Evolutionary conservation across 306 rosid genomes (phyloP), one percentile per base, ranked within the genome.

Genomic region (Dryas alaskensis): DNA sequence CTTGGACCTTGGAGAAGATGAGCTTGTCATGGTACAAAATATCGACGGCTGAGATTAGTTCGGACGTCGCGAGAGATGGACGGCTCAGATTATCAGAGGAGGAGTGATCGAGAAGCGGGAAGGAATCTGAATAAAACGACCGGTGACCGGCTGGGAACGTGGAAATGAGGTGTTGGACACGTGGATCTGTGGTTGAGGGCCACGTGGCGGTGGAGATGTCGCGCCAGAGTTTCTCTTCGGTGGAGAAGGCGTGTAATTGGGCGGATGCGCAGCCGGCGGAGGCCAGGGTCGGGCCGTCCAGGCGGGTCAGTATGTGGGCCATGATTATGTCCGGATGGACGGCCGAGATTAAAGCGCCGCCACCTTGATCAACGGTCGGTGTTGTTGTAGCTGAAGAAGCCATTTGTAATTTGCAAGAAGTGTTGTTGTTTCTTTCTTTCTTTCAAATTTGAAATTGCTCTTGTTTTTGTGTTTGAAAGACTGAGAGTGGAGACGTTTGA

Each of bases 31-130:
- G 48, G 83, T 88, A 88, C 62, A 60, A 81, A 10, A 94, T 46
- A 75, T 94, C 97, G 0, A 92, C 93, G 73, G 97, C 97, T 0
- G 96, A 91, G 81, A 94, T 62, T 1, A 83, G 50, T 39, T 81
- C 89, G 37, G 37, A 31, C 5, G 62, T 1, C 2, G 90, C 5
- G 10, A 64, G n/a, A 1, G 58, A 46, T 0, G 81, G 5, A 48
- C 27, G 64, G 63, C 57, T 10, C 7, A 6, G 57, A 14, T 17
- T 51, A 10, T 4, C 10, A 39, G 13, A 60, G 1, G 73, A 53
- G 8, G 77, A 39, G 46, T 68, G 14, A 62, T 85, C 83, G 48
- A 87, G 74, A 45, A 69, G 49, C 1, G 97, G 96, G 77, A 89
- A 94, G 0, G 92, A 84, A 53, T 82, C 87, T 50, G 97, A 90